These are phyloP conservation scores for Candida peoriensis DNA, from an alignment of 805 yeast species.

Conservation along the genomic window DNA sequence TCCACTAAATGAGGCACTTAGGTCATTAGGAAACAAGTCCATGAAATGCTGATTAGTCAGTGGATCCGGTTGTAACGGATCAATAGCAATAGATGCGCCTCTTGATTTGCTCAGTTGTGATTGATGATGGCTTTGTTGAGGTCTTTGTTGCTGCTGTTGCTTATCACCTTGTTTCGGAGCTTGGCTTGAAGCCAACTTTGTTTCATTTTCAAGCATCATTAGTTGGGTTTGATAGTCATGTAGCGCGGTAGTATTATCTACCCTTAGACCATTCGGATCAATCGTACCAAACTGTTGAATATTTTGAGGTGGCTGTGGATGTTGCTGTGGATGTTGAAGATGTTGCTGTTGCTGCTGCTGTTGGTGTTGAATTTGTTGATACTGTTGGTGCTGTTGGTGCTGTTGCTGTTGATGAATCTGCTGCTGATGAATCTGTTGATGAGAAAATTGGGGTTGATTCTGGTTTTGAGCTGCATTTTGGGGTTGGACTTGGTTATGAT, in stretches of 20 bases:
- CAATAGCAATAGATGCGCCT: constrained; percentile 17
- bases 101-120: constrained; percentile 3
- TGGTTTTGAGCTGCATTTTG: not conserved
- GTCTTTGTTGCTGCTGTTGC: constrained; percentile 1
- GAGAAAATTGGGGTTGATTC: constrained; percentile 18
- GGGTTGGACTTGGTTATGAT: constrained; percentile 8
- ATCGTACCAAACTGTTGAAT: constrained; percentile 2
- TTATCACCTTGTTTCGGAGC: constrained; percentile 1
- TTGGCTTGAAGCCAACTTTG: constrained; percentile 32
- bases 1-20: not conserved
- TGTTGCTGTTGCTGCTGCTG: constrained; percentile 8
- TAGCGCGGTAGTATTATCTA: constrained; percentile 42
- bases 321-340: constrained; percentile 3
- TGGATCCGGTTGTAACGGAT: constrained; percentile 25
- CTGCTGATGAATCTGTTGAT: constrained; percentile 21
- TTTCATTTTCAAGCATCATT: constrained; percentile 70
- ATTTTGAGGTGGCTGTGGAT: constrained; percentile 3
- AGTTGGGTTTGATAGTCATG: constrained; percentile 81
- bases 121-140: not conserved
- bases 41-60: constrained; percentile 14
- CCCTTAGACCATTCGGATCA: constrained; percentile 15
- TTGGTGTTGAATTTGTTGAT: constrained; percentile 24
- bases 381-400: constrained; percentile 22
- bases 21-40: constrained; percentile 21
- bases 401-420: constrained; percentile 14